These are phyloP conservation scores for Fragaria nilgerrensis DNA, from an alignment of 306 rosid species.

Conservation along the genomic window DNA sequence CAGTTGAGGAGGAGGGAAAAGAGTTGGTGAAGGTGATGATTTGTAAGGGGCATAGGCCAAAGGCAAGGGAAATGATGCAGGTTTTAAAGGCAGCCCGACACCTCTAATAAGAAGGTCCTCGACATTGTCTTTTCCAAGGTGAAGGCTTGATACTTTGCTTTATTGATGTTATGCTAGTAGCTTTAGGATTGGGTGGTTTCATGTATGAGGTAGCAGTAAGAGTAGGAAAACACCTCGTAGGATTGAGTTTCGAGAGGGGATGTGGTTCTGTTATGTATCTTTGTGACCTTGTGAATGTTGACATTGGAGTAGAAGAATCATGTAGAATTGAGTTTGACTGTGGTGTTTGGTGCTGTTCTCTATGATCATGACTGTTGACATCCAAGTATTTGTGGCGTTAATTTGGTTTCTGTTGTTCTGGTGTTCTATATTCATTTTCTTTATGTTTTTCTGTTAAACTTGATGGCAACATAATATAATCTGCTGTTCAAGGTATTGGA, in stretches of 20 bases:
- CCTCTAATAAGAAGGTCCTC: not conserved
- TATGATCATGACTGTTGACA: not conserved
- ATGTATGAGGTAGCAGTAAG: not conserved
- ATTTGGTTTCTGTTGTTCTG: not conserved
- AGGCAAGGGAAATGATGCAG: conserved; percentile 55
- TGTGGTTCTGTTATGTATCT: not conserved
- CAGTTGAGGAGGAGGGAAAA: conserved; percentile 39
- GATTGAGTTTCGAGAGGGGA: no score
- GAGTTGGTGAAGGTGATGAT: conserved; percentile 48
- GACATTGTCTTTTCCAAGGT: not conserved
- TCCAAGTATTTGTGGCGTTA: not conserved
- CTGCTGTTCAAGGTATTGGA: not conserved
- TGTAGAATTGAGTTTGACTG: not conserved
- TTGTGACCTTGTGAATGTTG: not conserved
- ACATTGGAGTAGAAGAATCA: not conserved
- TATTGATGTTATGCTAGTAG: not conserved
- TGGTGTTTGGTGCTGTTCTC: not conserved
- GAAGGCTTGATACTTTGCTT: not conserved
- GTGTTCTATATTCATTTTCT: not conserved
- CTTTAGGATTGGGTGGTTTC: not conserved
- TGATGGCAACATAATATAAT: not conserved
- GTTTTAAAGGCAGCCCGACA: conserved; percentile 26
- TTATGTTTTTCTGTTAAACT: not conserved
- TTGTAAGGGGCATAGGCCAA: conserved; percentile 47
- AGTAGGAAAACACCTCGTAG: not conserved